A percentile compares a stretch with the other conserved stretches of the same genome.
Conservation (phyloP, 352 stramenopile genomes). For the Phytophthora cajani region DNA sequence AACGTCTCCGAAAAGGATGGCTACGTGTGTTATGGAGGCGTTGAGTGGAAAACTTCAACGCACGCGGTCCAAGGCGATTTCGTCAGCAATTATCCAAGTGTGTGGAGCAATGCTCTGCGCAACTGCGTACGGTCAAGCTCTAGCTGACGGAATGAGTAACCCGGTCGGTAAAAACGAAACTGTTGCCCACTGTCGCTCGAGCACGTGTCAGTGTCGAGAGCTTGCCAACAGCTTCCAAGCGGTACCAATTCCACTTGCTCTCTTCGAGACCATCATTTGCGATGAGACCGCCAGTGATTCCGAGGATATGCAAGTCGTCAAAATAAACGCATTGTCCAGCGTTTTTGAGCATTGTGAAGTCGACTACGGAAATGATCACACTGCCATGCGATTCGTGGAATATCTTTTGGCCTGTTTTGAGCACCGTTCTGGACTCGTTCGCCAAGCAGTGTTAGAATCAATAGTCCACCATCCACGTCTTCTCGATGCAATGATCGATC, state of each 20-base stretch:
- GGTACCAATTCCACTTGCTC: slow-evolving; percentile 35
- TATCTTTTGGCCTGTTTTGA: slow-evolving; percentile 39
- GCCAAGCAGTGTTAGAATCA: slow-evolving; percentile 30
- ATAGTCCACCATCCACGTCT: slow-evolving; percentile 30
- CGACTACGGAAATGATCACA: slow-evolving; percentile 28
- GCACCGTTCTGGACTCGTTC: slow-evolving; percentile 18
- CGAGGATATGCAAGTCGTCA: slow-evolving; percentile 27
- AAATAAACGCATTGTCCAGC: slow-evolving; percentile 40
- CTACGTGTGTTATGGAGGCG: slow-evolving; percentile 50
- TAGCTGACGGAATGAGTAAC: slow-evolving; percentile 10
- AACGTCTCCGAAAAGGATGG: slow-evolving; percentile 45
- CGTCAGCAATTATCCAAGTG: slow-evolving; percentile 36
- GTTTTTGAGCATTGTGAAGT: slow-evolving; percentile 55
- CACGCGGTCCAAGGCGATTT: slow-evolving; percentile 34
- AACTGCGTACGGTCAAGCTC: slow-evolving; percentile 30
- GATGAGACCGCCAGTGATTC: slow-evolving; percentile 3
- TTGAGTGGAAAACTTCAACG: slow-evolving; percentile 42
- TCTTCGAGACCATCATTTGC: slow-evolving; percentile 43
- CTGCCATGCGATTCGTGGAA: slow-evolving; percentile 40
- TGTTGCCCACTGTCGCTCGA: background rate
- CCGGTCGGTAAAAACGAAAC: slow-evolving; percentile 6
- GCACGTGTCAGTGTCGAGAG: slow-evolving; percentile 37
- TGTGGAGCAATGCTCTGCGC: slow-evolving; percentile 51
- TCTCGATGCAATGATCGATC: slow-evolving; percentile 48
- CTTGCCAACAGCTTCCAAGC: slow-evolving; percentile 11